Evolutionary conservation across 2,329 filamentous ascomycete genomes (phyloP).

Genomic region (Drechslera avenae): DNA sequence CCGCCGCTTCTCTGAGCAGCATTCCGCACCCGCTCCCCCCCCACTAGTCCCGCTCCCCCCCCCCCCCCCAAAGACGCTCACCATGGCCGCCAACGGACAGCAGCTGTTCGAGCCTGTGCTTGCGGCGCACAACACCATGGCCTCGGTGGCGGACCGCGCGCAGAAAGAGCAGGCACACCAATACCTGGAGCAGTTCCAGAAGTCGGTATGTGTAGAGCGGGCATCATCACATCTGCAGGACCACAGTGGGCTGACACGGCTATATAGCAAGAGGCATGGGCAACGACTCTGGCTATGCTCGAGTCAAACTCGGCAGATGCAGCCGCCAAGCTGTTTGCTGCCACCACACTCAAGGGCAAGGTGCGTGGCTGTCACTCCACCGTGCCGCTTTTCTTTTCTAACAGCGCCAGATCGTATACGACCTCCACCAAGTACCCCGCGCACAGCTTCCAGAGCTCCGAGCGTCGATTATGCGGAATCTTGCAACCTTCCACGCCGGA

Average conservation of each 20-base stretch:
- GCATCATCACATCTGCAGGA: conserved; percentile 6
- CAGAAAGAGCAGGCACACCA: conserved; percentile 90
- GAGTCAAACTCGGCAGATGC: conserved; percentile 75
- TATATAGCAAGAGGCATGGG: conserved; percentile 88
- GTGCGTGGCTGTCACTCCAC: conserved; percentile 56
- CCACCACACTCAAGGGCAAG: conserved; percentile 97
- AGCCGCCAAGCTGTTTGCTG: conserved; percentile 92
- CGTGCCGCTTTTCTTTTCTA: conserved; percentile 16
- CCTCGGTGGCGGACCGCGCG: conserved; percentile 75
- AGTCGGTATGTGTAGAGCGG: conserved; percentile 72
- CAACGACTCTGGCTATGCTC: conserved; percentile 81
- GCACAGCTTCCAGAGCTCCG: conserved; percentile 77
- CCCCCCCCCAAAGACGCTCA: conserved; percentile 28
- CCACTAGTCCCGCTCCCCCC: conserved; percentile 15
- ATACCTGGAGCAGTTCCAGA: conserved; percentile 93
- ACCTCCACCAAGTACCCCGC: conserved; percentile 84
- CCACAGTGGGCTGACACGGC: conserved; percentile 33
- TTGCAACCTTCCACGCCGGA: conserved; percentile 80
- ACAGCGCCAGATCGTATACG: conserved; percentile 82
- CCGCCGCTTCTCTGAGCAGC: conserved; percentile 32
- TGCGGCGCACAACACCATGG: conserved; percentile 89
- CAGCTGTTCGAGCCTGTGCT: conserved; percentile 84
- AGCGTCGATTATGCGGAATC: conserved; percentile 79
- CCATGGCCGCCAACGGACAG: conserved; percentile 72
- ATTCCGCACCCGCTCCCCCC: conserved; percentile 30